Percentiles rank a stretch among this genome's conserved stretches.
Evolutionary conservation across 306 rosid species (phyloP).

Genomic region (Trichosanthes truncata): DNA sequence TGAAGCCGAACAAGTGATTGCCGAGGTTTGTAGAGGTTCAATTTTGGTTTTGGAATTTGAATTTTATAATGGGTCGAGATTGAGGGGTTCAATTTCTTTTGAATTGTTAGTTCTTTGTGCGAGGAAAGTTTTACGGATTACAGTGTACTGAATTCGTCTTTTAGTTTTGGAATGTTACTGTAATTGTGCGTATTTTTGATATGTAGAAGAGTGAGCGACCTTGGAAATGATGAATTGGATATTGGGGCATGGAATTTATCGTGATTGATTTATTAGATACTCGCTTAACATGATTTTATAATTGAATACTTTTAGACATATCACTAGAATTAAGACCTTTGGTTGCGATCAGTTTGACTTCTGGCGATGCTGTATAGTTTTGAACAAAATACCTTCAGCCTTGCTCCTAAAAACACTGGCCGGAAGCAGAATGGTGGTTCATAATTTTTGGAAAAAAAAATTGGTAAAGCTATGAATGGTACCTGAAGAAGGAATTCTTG

Average conservation of each 20-base stretch:
- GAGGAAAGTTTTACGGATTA: not conserved
- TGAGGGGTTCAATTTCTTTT: not conserved
- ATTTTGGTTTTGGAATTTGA: not conserved
- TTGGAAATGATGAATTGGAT: not conserved
- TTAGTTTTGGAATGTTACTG: not conserved
- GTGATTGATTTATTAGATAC: not conserved
- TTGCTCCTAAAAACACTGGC: not conserved
- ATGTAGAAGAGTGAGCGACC: not conserved
- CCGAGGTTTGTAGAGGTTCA: constrained; percentile 38
- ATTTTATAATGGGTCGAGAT: not conserved
- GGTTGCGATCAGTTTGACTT: not conserved
- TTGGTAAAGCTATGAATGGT: no score
- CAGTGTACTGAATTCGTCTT: not conserved
- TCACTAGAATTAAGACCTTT: not conserved
- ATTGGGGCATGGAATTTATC: not conserved
- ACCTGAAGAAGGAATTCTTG: not conserved
- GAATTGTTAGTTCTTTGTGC: not conserved
- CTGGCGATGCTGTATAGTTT: not conserved
- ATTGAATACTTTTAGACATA: not conserved
- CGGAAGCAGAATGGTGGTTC: not conserved
- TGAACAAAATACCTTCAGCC: not conserved
- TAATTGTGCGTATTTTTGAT: not conserved
- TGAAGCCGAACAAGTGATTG: constrained; percentile 51
- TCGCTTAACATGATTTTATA: not conserved
- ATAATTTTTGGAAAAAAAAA: not conserved